These are phyloP conservation scores for Penicillium mononematosum DNA, from an alignment of 495 filamentous ascomycete species.

Conservation along the genomic window DNA sequence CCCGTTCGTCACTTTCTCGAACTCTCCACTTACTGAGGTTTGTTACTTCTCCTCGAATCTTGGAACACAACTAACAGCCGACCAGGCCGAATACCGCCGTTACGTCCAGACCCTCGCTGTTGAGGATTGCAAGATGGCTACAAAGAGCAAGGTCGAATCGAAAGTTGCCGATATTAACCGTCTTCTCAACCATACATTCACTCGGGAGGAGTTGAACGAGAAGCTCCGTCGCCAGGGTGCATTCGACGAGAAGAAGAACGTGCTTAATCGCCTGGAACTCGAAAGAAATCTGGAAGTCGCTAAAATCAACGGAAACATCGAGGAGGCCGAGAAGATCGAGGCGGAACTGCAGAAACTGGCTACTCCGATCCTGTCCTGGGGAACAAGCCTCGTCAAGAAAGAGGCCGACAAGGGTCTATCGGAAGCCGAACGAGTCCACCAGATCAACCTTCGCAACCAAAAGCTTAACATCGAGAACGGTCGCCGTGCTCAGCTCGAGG, in stretches of 20 bases:
- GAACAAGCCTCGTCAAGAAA: conserved; percentile 54
- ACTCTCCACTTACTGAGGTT: conserved; percentile 72
- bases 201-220: conserved; percentile 70
- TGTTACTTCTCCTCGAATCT: conserved; percentile 16
- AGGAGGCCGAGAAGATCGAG: conserved; percentile 57
- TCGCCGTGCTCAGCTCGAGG: conserved; percentile 78
- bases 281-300: conserved; percentile 64
- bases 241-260: conserved; percentile 58
- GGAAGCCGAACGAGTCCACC: conserved; percentile 72
- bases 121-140: conserved; percentile 70
- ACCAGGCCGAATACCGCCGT: conserved; percentile 74
- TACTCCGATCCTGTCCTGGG: conserved; percentile 67
- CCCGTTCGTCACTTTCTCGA: conserved; percentile 81
- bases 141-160: conserved; percentile 56
- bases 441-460: conserved; percentile 75
- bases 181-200: conserved; percentile 76
- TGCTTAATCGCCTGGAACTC: conserved; percentile 62
- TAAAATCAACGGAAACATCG: conserved; percentile 58
- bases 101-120: conserved; percentile 72
- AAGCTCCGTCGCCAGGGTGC: conserved; percentile 70
- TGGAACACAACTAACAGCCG: conserved; percentile 26
- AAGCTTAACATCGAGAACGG: conserved; percentile 75
- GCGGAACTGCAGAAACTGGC: conserved; percentile 67
- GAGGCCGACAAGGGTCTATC: conserved; percentile 40
- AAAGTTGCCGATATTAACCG: conserved; percentile 82